Evolutionary conservation across 2,329 filamentous ascomycete genomes (phyloP), one percentile per base, ranked within the genome.

Genomic region (Trichoderma sp.): DNA sequence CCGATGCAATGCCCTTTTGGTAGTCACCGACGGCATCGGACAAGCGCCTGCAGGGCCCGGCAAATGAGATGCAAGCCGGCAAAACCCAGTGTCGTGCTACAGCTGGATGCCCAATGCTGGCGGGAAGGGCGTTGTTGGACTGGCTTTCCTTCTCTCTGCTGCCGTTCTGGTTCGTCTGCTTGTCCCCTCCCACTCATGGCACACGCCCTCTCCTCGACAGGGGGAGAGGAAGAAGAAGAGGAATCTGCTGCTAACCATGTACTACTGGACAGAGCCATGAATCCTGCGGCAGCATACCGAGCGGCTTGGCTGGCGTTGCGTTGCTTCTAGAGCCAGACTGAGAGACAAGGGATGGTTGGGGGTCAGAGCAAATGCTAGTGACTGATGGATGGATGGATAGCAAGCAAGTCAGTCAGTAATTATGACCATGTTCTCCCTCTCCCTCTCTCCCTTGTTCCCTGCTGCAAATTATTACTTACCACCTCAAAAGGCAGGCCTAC

Each of bases 41-140:
- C 46, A 34, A 54, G 51, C 21, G 21, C 26, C 26, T 54, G 32
- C 46, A 55, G 60, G 46, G 49, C 60, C 34, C 52, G 34, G 39
- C 61, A 56, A 56, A 65, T 55, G 60, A 65, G 34, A 32, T 26
- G 59, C 59, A 13, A 51, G 59, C n/a, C 60, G 24, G 60, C 46
- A 54, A 55, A 64, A 64, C 16, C 21, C 46, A 55, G 43, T 14
- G 32, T 34, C 32, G 32, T n/a, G 43, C 59, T 37, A 21, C 6
- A 21, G 43, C 28, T 46, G 46, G 46, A 63, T 63, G 59, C 59
- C 59, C 59, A 63, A 52, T 49, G 59, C 59, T 63, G 59, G 43
- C 21, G 46, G 39, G 46, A 52, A 34, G 8, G 16, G 5, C 46
- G 30, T 63, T 32, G 59, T 63, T 39, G 46, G 46, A 52, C 46